Conservation (phyloP, 1,284 basidiomycete genomes). For the Golubevia pallescens region DNA sequence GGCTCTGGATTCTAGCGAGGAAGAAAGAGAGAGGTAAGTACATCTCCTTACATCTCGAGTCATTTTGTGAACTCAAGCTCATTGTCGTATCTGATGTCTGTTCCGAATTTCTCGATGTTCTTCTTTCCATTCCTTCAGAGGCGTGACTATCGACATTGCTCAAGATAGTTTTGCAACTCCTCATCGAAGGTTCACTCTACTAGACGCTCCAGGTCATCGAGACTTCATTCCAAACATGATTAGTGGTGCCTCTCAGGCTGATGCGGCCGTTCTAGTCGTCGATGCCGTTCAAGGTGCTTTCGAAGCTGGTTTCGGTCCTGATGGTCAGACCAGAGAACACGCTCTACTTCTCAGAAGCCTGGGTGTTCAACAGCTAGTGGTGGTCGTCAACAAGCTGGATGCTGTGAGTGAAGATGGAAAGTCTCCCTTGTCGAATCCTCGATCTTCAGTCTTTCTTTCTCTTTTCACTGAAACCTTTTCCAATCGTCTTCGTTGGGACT, state of each 20-base stretch:
- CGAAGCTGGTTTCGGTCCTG: conserved; percentile 90
- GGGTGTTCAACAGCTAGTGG: conserved; percentile 89
- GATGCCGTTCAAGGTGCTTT: conserved; percentile 90
- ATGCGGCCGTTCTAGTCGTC: conserved; percentile 92
- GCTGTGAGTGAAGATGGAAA: conserved; percentile 71
- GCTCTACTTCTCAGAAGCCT: conserved; percentile 88
- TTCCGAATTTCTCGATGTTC: too few relatives aligned
- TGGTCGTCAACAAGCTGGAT: conserved; percentile 95
- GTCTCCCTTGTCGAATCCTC: neutral
- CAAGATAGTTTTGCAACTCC: conserved; percentile 80
- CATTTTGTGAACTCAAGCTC: too few relatives aligned
- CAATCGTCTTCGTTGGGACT: neutral
- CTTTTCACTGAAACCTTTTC: neutral
- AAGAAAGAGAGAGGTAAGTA: conserved; percentile 85
- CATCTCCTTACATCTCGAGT: neutral
- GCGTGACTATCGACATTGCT: conserved; percentile 97
- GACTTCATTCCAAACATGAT: conserved; percentile 99
- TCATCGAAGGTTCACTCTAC: conserved; percentile 81
- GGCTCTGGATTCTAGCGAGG: conserved; percentile 89
- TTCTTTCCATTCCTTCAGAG: conserved; percentile 74
- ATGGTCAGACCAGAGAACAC: conserved; percentile 97
- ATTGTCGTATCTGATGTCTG: too few relatives aligned
- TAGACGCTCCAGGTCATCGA: conserved; percentile 94
- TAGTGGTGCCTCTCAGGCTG: conserved; percentile 93
- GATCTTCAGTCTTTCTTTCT: conserved; percentile 1